Conservation (phyloP, 1,284 basidiomycete species). For the Megacollybia platyphylla region DNA sequence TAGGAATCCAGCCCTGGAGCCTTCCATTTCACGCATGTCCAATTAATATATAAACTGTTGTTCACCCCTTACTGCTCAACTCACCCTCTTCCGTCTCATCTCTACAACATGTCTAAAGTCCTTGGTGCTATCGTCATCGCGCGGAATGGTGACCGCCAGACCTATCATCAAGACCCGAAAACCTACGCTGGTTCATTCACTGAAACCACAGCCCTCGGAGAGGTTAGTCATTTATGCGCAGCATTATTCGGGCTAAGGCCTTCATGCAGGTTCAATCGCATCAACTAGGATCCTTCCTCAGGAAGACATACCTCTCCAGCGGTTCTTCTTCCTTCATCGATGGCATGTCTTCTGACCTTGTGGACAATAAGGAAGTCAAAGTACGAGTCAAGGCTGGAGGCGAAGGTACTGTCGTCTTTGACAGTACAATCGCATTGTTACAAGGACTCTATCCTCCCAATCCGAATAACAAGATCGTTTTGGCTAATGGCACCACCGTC, state of each 20-base stretch:
- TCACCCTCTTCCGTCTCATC: not conserved
- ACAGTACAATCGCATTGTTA: conserved; percentile 65
- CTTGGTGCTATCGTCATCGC: conserved; percentile 74
- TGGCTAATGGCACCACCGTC: conserved; percentile 69
- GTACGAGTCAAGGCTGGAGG: conserved; percentile 73
- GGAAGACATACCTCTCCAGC: conserved; percentile 55
- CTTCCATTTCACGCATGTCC: too few species aligned
- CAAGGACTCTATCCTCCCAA: conserved; percentile 75
- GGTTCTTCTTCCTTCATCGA: conserved; percentile 54
- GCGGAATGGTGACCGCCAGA: conserved; percentile 73
- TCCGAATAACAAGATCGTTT: conserved; percentile 49
- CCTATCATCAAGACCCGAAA: conserved; percentile 58
- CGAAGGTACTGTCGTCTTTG: conserved; percentile 76
- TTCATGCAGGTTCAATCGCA: conserved; percentile 51
- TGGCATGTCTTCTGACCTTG: conserved; percentile 52
- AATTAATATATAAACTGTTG: too few species aligned
- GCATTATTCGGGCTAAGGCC: not conserved
- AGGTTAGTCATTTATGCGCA: conserved; percentile 28
- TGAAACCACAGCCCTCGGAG: conserved; percentile 75
- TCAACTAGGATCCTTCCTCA: conserved; percentile 56
- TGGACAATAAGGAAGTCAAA: conserved; percentile 60
- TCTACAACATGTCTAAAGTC: conserved; percentile 30
- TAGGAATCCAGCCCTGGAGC: too few species aligned
- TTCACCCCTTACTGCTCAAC: too few species aligned
- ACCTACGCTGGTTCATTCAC: conserved; percentile 62